phyloP scores from a whole-genome alignment of 257 asterid genomes.

The Knoxia roxburghii region DNA sequence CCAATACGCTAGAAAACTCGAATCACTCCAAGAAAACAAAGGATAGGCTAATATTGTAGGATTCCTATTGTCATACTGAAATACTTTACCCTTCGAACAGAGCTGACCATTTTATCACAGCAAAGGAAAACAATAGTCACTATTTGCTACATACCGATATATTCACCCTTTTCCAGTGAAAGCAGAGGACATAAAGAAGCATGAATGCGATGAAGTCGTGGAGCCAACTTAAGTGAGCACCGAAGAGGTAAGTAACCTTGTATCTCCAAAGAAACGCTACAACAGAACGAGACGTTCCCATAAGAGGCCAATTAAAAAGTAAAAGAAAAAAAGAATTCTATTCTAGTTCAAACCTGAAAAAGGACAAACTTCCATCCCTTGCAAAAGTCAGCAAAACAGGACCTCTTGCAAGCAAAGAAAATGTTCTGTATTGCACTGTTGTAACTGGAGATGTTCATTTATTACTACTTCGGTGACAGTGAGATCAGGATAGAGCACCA shows the following conservation, averaged over 20 bases:
- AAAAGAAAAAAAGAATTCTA: slow-evolving; percentile 5
- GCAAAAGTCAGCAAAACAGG: slow-evolving; percentile 79
- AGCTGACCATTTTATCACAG: background rate
- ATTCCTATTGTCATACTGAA: background rate
- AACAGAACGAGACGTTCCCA: slow-evolving; percentile 16
- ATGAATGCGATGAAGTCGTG: slow-evolving; percentile 77
- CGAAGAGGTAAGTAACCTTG: slow-evolving; percentile 89
- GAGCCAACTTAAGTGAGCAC: slow-evolving; percentile 78
- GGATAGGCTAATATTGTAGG: background rate
- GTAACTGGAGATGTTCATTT: slow-evolving; percentile 73
- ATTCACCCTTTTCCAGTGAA: slow-evolving; percentile 98
- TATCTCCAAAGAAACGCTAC: slow-evolving; percentile 75
- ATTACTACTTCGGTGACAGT: slow-evolving; percentile 66
- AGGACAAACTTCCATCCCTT: slow-evolving; percentile 84
- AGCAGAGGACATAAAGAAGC: slow-evolving; percentile 98
- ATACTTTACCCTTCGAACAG: background rate
- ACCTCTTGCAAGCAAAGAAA: slow-evolving; percentile 85
- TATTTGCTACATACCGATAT: slow-evolving; percentile 47
- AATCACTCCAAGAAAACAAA: background rate
- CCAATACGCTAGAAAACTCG: no score
- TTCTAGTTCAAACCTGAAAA: slow-evolving; percentile 72
- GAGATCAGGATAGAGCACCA: slow-evolving; percentile 75
- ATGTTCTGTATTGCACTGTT: slow-evolving; percentile 81
- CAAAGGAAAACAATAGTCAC: background rate
- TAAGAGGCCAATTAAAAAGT: slow-evolving; percentile 12